Percentiles rank a stretch among this genome's conserved stretches.
These are phyloP conservation scores for Pinus tabuliformis DNA, from an alignment of 75 land plant genomes.

Conservation along the genomic window DNA sequence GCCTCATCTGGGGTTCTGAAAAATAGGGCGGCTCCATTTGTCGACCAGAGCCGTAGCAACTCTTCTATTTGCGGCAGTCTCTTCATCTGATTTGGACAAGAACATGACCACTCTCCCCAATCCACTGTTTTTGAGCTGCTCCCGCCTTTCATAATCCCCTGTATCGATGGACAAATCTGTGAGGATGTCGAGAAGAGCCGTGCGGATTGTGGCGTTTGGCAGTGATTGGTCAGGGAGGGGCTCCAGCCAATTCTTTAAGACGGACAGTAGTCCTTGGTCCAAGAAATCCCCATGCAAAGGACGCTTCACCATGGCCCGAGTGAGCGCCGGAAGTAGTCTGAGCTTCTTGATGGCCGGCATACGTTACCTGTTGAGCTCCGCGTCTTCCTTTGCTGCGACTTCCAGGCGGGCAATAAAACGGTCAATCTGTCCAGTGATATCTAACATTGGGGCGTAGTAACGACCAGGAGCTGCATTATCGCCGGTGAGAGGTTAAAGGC, in stretches of 20 bases:
- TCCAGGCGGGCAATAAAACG: neutral
- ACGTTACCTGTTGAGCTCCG: neutral
- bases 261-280: constrained; percentile 13
- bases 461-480: too few relatives aligned
- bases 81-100: neutral
- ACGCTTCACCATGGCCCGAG: neutral
- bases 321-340: neutral
- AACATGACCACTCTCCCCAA: neutral
- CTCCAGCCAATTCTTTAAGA: constrained; percentile 26
- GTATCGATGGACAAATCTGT: neutral
- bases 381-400: constrained; percentile 9
- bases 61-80: neutral
- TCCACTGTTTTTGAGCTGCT: neutral
- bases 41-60: neutral
- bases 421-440: neutral
- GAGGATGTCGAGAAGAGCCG: constrained; percentile 12
- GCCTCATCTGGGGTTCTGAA: too few relatives aligned
- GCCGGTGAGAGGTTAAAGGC: too few relatives aligned
- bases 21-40: neutral
- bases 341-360: constrained; percentile 13
- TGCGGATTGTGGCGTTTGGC: constrained; percentile 15
- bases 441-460: too few relatives aligned
- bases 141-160: neutral
- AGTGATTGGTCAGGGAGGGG: constrained; percentile 21
- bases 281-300: constrained; percentile 16